Conservation (phyloP, 1,139 yeast genomes). For the Blastobotrys ciferrii region DNA sequence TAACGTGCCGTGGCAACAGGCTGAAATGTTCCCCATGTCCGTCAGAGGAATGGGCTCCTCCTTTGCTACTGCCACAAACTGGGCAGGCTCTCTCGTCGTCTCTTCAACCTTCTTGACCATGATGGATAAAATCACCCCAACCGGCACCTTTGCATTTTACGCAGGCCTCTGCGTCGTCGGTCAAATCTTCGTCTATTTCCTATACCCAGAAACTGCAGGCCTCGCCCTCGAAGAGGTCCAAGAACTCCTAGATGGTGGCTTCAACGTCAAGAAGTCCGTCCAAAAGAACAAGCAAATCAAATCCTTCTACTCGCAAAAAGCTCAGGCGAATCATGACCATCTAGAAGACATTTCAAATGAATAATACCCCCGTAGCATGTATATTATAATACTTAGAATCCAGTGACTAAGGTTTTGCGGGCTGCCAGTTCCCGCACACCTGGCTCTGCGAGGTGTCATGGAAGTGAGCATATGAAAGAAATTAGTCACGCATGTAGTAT, state of each 20-base stretch:
- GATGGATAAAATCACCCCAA: slow-evolving; percentile 88
- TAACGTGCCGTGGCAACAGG: slow-evolving; percentile 97
- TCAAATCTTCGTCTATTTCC: slow-evolving; percentile 69
- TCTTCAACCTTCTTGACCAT: slow-evolving; percentile 90
- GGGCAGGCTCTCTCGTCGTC: slow-evolving; percentile 92
- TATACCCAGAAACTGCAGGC: slow-evolving; percentile 90
- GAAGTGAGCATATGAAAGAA: no score
- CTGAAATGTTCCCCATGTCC: slow-evolving; percentile 87
- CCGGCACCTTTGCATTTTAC: slow-evolving; percentile 88
- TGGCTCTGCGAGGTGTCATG: no score
- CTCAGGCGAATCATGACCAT: not conserved
- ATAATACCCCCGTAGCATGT: not conserved
- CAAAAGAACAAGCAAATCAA: slow-evolving; percentile 20
- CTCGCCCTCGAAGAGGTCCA: slow-evolving; percentile 90
- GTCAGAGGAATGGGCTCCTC: slow-evolving; percentile 90
- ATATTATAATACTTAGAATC: not conserved
- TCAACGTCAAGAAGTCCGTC: slow-evolving; percentile 72
- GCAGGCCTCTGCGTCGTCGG: slow-evolving; percentile 78
- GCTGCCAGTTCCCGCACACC: no score
- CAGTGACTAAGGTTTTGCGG: no score
- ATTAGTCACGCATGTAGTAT: no score
- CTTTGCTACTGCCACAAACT: slow-evolving; percentile 86
- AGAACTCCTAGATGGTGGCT: slow-evolving; percentile 72
- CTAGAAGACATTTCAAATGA: not conserved
- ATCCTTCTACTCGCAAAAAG: slow-evolving; percentile 17